A percentile compares a stretch with the other conserved stretches of the same genome.
phyloP scores from a whole-genome alignment of 768 basidiomycete species.

The Hericium coralloides region DNA sequence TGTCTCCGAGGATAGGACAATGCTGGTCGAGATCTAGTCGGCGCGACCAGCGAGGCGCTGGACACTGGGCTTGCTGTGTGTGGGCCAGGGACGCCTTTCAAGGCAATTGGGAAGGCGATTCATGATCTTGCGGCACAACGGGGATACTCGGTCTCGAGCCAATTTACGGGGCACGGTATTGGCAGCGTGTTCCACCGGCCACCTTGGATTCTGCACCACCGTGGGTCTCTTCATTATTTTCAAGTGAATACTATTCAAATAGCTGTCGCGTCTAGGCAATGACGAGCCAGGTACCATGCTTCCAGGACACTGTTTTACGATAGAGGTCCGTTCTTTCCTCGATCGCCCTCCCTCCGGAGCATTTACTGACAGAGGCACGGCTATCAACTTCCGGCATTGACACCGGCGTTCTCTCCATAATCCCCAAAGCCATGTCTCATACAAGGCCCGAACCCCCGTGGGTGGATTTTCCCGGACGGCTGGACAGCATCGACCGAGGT shows the following conservation, averaged over 20 bases:
- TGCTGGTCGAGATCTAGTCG: conserved; percentile 56
- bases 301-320: conserved; percentile 87
- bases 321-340: conserved; percentile 50
- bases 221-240: conserved; percentile 31
- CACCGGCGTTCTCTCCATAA: background rate
- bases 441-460: conserved; percentile 58
- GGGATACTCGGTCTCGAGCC: conserved; percentile 56
- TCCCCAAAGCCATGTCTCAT: conserved; percentile 57
- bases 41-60: conserved; percentile 54
- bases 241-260: background rate
- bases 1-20: conserved; percentile 72
- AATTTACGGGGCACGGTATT: conserved; percentile 85
- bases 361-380: background rate
- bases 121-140: conserved; percentile 33
- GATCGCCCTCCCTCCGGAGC: background rate
- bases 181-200: conserved; percentile 70
- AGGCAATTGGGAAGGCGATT: conserved; percentile 64
- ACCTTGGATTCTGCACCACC: conserved; percentile 76
- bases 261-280: conserved; percentile 43
- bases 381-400: background rate
- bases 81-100: conserved; percentile 62
- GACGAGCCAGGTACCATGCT: conserved; percentile 76
- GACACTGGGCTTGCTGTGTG: conserved; percentile 66
- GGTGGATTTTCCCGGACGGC: conserved; percentile 82
- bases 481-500: conserved; percentile 92